Evolutionary conservation across 108 stramenopile species (phyloP).

Genomic region (Discostella stelligeroides): DNA sequence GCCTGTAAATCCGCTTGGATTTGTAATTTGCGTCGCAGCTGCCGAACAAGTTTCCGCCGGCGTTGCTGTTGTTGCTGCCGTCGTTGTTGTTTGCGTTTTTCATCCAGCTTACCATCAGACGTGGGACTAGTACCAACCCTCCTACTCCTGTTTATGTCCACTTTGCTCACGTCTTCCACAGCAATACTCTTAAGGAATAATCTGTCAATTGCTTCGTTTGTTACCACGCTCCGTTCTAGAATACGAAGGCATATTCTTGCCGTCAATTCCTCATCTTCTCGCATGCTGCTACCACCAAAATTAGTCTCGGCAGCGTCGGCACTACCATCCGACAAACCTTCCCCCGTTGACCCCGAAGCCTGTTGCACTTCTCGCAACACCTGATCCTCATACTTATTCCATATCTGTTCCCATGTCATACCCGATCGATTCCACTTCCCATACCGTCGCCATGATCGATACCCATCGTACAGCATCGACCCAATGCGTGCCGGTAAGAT

Average conservation of each 20-base stretch:
- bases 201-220: constrained; percentile 85
- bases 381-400: constrained; percentile 90
- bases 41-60: constrained; percentile 19
- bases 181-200: constrained; percentile 48
- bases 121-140: not conserved
- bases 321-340: not conserved
- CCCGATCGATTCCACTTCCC: constrained; percentile 84
- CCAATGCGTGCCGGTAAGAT: constrained; percentile 75
- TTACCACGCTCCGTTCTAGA: constrained; percentile 84
- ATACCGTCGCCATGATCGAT: constrained; percentile 75
- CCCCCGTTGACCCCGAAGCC: constrained; percentile 1
- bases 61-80: not conserved
- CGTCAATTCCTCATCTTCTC: constrained; percentile 77
- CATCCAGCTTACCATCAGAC: not conserved
- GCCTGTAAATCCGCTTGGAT: constrained; percentile 43
- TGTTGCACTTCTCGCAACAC: constrained; percentile 54
- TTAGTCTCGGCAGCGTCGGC: constrained; percentile 6
- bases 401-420: constrained; percentile 94
- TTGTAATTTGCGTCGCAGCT: constrained; percentile 17
- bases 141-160: not conserved
- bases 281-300: not conserved
- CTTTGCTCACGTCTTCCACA: constrained; percentile 12
- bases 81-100: not conserved
- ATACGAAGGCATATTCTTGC: constrained; percentile 86
- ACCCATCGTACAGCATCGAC: constrained; percentile 90